Evolutionary conservation across 2,329 filamentous ascomycete genomes (phyloP).

Genomic region (Aureobasidium subglaciale): DNA sequence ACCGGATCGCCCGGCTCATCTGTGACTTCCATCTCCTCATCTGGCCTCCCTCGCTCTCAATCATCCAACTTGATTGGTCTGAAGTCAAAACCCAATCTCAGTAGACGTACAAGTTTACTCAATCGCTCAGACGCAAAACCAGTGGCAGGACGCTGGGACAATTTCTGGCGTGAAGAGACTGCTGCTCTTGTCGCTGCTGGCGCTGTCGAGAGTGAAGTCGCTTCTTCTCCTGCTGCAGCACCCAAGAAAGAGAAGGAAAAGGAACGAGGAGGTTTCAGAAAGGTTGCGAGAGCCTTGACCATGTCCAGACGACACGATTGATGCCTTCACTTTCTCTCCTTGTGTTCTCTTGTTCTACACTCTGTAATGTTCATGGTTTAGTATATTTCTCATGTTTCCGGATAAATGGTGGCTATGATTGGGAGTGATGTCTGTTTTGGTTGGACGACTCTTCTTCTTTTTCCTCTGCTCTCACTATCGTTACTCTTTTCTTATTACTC

Average conservation of each 20-base stretch:
- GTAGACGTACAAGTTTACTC: not conserved
- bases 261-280: not conserved
- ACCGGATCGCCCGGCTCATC: not conserved
- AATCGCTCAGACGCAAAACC: not conserved
- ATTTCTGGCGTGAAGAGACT: not conserved
- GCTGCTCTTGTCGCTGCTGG: not conserved
- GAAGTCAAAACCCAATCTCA: not conserved
- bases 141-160: not conserved
- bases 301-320: not conserved
- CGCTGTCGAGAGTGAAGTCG: not conserved
- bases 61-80: not conserved
- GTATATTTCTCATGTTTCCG: not conserved
- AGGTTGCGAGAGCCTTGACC: not conserved
- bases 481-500: not conserved
- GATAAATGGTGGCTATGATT: not conserved
- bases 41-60: not conserved
- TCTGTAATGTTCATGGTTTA: not conserved
- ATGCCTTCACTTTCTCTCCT: not conserved
- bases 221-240: not conserved
- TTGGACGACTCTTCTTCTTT: not conserved
- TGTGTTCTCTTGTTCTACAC: not conserved
- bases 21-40: not conserved
- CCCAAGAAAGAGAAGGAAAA: conserved; percentile 6
- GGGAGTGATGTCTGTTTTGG: not conserved
- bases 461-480: not conserved